Evolutionary conservation across 208 protist species (phyloP).

Genomic region (Leishmania braziliensis): DNA sequence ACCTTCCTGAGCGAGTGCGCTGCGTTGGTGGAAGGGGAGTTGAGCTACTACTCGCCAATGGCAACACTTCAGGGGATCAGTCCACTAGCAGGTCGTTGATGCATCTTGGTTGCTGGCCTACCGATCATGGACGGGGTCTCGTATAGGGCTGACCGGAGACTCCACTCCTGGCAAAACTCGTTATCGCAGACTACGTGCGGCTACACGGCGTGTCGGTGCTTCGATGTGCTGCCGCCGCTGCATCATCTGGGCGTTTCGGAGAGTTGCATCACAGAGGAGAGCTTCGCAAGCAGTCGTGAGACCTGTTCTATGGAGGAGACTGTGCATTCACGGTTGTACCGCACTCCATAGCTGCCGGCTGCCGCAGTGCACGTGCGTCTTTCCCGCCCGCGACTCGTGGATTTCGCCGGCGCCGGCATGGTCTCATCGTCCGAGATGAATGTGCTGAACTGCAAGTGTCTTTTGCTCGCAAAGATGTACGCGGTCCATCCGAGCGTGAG

Average conservation of each 20-base stretch:
- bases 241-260: slow-evolving; percentile 33
- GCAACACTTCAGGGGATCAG: slow-evolving; percentile 19
- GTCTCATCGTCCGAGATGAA: not conserved
- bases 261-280: slow-evolving; percentile 26
- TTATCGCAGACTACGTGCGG: slow-evolving; percentile 26
- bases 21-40: slow-evolving; percentile 28
- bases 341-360: slow-evolving; percentile 8
- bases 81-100: slow-evolving; percentile 27
- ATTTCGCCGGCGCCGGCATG: slow-evolving; percentile 22
- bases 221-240: slow-evolving; percentile 22
- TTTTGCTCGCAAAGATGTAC: slow-evolving; percentile 20
- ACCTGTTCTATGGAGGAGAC: slow-evolving; percentile 30
- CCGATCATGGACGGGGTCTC: slow-evolving; percentile 30
- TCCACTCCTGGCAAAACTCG: slow-evolving; percentile 28
- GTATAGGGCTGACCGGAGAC: slow-evolving; percentile 15
- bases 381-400: slow-evolving; percentile 23
- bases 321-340: slow-evolving; percentile 33
- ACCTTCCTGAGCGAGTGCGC: slow-evolving; percentile 17
- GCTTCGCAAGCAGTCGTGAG: slow-evolving; percentile 11
- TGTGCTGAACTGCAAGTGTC: slow-evolving; percentile 16
- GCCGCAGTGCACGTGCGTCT: slow-evolving; percentile 1
- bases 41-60: slow-evolving; percentile 30
- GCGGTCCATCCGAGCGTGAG: not conserved
- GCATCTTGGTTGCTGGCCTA: slow-evolving; percentile 26
- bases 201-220: slow-evolving; percentile 29